Evolutionary conservation across 2,329 filamentous ascomycete genomes (phyloP).

Genomic region (Phoma herbarum): DNA sequence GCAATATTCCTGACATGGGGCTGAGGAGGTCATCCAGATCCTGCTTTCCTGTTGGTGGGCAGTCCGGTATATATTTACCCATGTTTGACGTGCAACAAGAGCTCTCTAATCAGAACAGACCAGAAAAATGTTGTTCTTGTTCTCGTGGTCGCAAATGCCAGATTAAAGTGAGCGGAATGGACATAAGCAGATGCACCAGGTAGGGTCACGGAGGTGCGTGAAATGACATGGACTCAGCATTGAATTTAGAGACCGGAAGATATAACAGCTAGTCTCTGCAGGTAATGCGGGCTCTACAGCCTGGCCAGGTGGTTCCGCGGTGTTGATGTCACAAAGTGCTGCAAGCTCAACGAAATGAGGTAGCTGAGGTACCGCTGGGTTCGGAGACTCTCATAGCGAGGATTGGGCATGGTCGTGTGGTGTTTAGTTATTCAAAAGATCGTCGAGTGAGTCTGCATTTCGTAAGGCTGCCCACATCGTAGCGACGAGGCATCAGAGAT

Average conservation of each 20-base stretch:
- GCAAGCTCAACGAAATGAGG: background rate
- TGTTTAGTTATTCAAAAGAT: background rate
- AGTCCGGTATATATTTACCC: background rate
- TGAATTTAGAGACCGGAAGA: background rate
- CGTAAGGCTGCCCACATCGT: background rate
- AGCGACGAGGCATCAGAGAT: background rate
- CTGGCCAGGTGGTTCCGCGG: background rate
- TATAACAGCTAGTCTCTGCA: background rate
- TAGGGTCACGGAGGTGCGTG: background rate
- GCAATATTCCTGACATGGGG: background rate
- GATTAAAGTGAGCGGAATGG: background rate
- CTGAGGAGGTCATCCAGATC: background rate
- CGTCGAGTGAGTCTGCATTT: background rate
- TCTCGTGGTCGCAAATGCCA: background rate
- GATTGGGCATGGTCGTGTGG: background rate
- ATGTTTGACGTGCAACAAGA: background rate
- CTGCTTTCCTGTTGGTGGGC: background rate
- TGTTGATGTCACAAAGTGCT: background rate
- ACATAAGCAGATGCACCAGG: background rate
- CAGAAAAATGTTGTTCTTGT: background rate
- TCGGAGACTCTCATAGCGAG: background rate
- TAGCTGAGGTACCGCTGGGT: background rate
- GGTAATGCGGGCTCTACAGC: background rate
- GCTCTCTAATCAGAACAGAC: background rate
- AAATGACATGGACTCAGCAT: background rate